These are phyloP conservation scores for Capsella bursapastoris DNA, from an alignment of 345 rosid genomes.

Conservation along the genomic window DNA sequence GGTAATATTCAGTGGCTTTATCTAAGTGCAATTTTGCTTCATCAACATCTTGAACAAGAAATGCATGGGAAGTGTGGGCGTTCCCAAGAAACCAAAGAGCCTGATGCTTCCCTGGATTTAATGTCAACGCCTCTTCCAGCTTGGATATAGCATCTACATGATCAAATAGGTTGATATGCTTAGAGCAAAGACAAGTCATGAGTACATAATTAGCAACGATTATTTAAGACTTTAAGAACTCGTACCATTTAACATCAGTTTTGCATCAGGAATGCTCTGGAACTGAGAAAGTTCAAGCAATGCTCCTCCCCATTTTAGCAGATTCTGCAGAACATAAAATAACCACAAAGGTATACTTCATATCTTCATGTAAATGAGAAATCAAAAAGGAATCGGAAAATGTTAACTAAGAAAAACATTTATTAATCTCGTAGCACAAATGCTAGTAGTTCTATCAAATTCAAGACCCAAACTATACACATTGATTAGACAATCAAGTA, in stretches of 20 bases:
- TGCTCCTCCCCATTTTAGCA: conserved; percentile 59
- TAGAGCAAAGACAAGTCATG: background rate
- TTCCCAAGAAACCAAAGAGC: conserved; percentile 91
- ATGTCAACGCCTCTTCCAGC: conserved; percentile 79
- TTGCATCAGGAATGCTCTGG: conserved; percentile 52
- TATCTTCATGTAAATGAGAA: background rate
- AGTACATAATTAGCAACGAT: background rate
- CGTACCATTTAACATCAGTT: conserved; percentile 49
- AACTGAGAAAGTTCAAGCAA: conserved; percentile 70
- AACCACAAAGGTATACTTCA: background rate
- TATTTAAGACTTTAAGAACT: no score
- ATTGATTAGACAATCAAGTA: background rate
- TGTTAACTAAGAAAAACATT: background rate
- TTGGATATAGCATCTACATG: conserved; percentile 74
- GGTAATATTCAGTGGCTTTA: conserved; percentile 67
- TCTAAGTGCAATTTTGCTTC: conserved; percentile 69
- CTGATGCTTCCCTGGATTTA: conserved; percentile 70
- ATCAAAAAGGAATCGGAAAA: background rate
- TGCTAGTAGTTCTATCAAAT: background rate
- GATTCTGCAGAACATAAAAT: conserved; percentile 45
- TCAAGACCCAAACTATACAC: background rate
- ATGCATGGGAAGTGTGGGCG: conserved; percentile 80
- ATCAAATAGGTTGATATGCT: background rate
- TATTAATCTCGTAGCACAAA: background rate
- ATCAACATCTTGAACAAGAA: conserved; percentile 61